Conservation (phyloP, 2,329 filamentous ascomycete species). For the Lecanosticta acicola region DNA sequence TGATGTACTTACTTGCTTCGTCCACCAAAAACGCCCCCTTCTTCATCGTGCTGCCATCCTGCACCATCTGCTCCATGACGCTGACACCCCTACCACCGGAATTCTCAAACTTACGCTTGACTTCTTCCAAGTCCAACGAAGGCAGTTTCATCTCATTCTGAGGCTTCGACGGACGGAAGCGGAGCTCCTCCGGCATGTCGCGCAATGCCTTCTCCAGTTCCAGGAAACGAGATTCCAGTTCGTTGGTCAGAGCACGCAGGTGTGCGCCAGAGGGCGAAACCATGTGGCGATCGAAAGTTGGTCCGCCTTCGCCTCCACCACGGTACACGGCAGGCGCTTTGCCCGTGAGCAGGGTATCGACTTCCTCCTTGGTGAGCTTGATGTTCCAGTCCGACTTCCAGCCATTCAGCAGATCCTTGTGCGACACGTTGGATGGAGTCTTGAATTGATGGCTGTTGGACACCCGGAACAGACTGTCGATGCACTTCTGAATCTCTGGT, state of each 20-base stretch:
- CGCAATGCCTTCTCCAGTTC: constrained; percentile 59
- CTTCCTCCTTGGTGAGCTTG: constrained; percentile 36
- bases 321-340: constrained; percentile 46
- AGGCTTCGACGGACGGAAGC: constrained; percentile 27
- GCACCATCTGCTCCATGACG: constrained; percentile 37
- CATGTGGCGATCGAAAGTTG: constrained; percentile 54
- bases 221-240: constrained; percentile 66
- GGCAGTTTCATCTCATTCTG: constrained; percentile 31
- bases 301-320: constrained; percentile 36
- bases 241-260: constrained; percentile 62
- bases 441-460: constrained; percentile 28
- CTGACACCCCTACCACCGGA: constrained; percentile 28
- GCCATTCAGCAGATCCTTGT: constrained; percentile 26
- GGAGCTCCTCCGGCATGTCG: constrained; percentile 25
- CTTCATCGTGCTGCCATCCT: constrained; percentile 32
- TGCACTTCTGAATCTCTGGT: constrained; percentile 29
- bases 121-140: constrained; percentile 27
- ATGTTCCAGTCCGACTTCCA: constrained; percentile 31
- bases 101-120: constrained; percentile 27
- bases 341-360: constrained; percentile 49
- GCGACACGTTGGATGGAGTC: constrained; percentile 23
- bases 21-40: constrained; percentile 36
- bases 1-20: constrained; percentile 34
- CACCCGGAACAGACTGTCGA: constrained; percentile 32
- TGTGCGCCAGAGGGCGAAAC: constrained; percentile 72